Conservation (phyloP, 371 early-diverging fungal genomes). For the Syncephalis fuscata region DNA sequence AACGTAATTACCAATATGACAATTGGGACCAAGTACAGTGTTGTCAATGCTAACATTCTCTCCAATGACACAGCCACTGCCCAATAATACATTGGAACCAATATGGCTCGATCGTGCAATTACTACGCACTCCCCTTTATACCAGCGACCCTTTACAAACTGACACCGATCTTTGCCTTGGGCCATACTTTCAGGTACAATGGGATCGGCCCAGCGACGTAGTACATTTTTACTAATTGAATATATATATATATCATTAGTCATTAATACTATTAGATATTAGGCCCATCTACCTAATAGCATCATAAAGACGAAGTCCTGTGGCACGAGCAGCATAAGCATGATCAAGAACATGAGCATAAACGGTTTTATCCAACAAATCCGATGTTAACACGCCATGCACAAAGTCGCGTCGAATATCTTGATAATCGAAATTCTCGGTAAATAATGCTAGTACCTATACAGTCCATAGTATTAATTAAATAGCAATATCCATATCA, state of each 20-base stretch:
- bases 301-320: constrained; percentile 68
- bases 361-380: constrained; percentile 73
- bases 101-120: constrained; percentile 56
- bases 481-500: not conserved
- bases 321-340: constrained; percentile 73
- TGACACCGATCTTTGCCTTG: constrained; percentile 44
- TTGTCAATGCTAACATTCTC: constrained; percentile 48
- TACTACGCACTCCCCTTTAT: constrained; percentile 62
- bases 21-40: constrained; percentile 71
- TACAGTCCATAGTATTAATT: not conserved
- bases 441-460: constrained; percentile 84
- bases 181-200: constrained; percentile 80
- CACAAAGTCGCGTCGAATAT: constrained; percentile 77
- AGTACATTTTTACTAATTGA: constrained; percentile 60
- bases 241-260: not conserved
- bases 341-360: constrained; percentile 56
- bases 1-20: constrained; percentile 52
- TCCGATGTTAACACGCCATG: constrained; percentile 83
- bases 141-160: constrained; percentile 60
- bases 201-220: constrained; percentile 82
- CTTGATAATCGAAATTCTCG: constrained; percentile 95
- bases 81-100: constrained; percentile 71
- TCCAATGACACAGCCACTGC: constrained; percentile 55
- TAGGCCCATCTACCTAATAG: constrained; percentile 31
- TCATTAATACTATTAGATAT: not conserved